Evolutionary conservation across 768 basidiomycete genomes (phyloP), one percentile per base, ranked within the genome.

Genomic region (Russula foetens): DNA sequence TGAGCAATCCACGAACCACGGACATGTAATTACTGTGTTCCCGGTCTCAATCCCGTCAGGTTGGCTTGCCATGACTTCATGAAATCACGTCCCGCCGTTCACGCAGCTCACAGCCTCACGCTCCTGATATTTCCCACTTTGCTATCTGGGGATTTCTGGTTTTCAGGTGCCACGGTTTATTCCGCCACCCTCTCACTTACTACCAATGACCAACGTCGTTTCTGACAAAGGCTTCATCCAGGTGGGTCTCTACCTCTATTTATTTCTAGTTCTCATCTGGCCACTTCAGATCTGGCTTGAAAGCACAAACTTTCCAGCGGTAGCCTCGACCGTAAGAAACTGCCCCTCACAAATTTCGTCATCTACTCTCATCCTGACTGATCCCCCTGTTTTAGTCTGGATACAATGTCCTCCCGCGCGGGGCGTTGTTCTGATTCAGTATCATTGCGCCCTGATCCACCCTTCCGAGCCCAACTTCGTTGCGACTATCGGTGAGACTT

Each of bases 401-500:
- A n/a, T 77, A 76, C 68, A 60, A 68, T 51, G 50, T 70, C 48
- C 69, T 86, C 58, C 78, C 19, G 63, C 74, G 49, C 73, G 84
- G 67, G 84, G 84, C 8, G 72, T 86, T 58, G 62, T 74, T 6
- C 67, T n/a, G n/a, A n/a, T 72, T 35, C 59, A 64, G 45, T 76
- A 75, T 49, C 82, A 75, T 66, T 81, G 78, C 59, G 77, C 70
- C 4, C 62, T 82, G 39, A 81, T 80, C 26, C 82, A 83, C 66
- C 81, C 84, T 4, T 84, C 84, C 1, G 74, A 86, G 69, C 84
- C 85, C 31, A 86, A 86, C 71, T 85, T 78, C 56, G 64, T 79
- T 52, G 76, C 81, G 14, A 69, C 73, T 1, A 71, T 75, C 11
- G 80, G 79, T 17, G 84, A 83, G 39, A 78, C n/a, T 71, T 86